A percentile compares a stretch with the other conserved stretches of the same genome.
phyloP scores from a whole-genome alignment of 805 yeast genomes.

The Alloascoidea hylecoeti region DNA sequence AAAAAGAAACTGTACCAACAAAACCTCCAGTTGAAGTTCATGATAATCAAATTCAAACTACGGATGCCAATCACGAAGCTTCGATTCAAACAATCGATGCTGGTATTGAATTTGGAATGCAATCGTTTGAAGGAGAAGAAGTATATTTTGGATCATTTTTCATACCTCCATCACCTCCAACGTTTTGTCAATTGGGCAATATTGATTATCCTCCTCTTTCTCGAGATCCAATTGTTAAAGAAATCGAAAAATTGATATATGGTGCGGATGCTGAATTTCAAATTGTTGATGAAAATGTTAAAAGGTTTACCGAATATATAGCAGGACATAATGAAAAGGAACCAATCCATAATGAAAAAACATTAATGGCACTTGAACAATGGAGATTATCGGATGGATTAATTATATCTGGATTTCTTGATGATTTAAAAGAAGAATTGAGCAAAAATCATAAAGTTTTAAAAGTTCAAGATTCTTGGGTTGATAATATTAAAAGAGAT shows the following conservation, averaged over 20 bases:
- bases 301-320: not conserved
- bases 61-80: not conserved
- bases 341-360: not conserved
- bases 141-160: conserved; percentile 13
- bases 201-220: not conserved
- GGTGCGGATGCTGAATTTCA: not conserved
- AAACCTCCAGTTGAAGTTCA: no score
- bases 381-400: not conserved
- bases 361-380: not conserved
- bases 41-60: not conserved
- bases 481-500: no score
- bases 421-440: not conserved
- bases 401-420: not conserved
- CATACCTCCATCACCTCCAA: conserved; percentile 9
- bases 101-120: not conserved
- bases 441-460: not conserved
- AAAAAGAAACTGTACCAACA: no score
- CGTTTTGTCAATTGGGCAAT: conserved; percentile 3
- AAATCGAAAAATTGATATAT: not conserved
- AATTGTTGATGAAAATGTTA: not conserved
- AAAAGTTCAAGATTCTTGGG: not conserved
- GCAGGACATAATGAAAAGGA: not conserved
- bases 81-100: not conserved
- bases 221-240: not conserved
- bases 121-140: conserved; percentile 20